Evolutionary conservation across 768 basidiomycete species (phyloP), one percentile per base, ranked within the genome.

Genomic region (Termitomyces heimii): DNA sequence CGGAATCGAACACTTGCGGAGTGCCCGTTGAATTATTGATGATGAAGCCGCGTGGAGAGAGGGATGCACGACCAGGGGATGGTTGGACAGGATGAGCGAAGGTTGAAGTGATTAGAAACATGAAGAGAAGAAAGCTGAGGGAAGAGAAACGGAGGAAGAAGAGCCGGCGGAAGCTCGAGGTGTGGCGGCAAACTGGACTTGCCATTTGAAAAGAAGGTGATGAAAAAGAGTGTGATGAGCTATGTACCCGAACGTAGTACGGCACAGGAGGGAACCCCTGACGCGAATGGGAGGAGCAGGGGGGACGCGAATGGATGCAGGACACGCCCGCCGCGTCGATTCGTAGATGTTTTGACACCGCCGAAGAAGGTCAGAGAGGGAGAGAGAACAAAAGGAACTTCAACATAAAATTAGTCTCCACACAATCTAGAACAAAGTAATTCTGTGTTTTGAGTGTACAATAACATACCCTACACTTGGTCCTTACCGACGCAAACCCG

Each of bases 1-100:
- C n/a, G 6, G 81, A 68, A 60, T 82, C 74, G 60, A 81, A 73
- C 18, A 84, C 76, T 53, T 68, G 45, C 2, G 70, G 71, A 24
- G 68, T 71, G 14, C 83, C 83, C 43, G 72, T 68, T 4, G 58
- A 57, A 54, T 74, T 73, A 61, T 65, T 71, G 46, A 67, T 40
- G 9, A 64, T 44, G 44, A 64, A 58, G 24, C 44, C 44, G 18
- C 63, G 63, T 24, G 58, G 57, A 9, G 55, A 48, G 53, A 65
- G 51, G 50, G 28, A 14, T 28, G 53, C 22, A 24, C 28, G 34
- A 50, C 2, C 47, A 56, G 39, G 13, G 53, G 61, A 40, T 42
- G 39, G 29, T 54, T 62, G 16, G 47, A 40, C 42, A 56, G 20
- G 55, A 32, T 57, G 55, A 29, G 34, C 53, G 31, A 31, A 37